Evolutionary conservation across 768 basidiomycete species (phyloP).

Genomic region (Termitomyces sp.): DNA sequence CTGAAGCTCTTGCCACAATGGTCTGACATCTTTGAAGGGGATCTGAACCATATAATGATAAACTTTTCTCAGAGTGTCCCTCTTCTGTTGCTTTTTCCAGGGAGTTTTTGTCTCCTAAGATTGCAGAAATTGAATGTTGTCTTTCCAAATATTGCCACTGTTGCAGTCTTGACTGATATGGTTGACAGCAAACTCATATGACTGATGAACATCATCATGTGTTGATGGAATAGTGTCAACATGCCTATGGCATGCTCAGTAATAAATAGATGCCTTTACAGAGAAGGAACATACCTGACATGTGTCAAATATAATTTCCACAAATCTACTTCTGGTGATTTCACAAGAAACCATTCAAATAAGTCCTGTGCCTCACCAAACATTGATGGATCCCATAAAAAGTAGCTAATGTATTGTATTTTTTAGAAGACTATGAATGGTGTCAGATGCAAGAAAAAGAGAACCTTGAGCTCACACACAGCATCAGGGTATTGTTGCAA

Average conservation of each 20-base stretch:
- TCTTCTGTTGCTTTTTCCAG: slow-evolving; percentile 95
- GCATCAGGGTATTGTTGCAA: slow-evolving; percentile 88
- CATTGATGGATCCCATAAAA: slow-evolving; percentile 55
- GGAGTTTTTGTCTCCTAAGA: slow-evolving; percentile 76
- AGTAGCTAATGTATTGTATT: slow-evolving; percentile 79
- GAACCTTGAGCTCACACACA: slow-evolving; percentile 47
- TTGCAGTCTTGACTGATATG: slow-evolving; percentile 88
- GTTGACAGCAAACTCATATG: slow-evolving; percentile 90
- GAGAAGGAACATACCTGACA: slow-evolving; percentile 61
- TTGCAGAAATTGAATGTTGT: slow-evolving; percentile 87
- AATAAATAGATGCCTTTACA: not conserved
- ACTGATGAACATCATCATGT: slow-evolving; percentile 75
- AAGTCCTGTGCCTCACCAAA: slow-evolving; percentile 79
- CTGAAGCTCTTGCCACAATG: slow-evolving; percentile 91
- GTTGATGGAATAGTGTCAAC: slow-evolving; percentile 59
- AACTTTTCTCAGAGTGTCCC: slow-evolving; percentile 85
- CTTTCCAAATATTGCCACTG: slow-evolving; percentile 87
- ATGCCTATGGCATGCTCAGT: slow-evolving; percentile 38
- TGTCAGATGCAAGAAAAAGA: slow-evolving; percentile 6
- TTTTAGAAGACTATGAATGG: slow-evolving; percentile 71
- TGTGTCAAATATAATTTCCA: slow-evolving; percentile 94
- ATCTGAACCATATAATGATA: slow-evolving; percentile 93
- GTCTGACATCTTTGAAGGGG: slow-evolving; percentile 89
- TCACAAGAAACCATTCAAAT: slow-evolving; percentile 82
- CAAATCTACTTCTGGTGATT: slow-evolving; percentile 82